These are phyloP conservation scores for Psilocybe tampanensis DNA, from an alignment of 768 basidiomycete genomes.

Conservation along the genomic window DNA sequence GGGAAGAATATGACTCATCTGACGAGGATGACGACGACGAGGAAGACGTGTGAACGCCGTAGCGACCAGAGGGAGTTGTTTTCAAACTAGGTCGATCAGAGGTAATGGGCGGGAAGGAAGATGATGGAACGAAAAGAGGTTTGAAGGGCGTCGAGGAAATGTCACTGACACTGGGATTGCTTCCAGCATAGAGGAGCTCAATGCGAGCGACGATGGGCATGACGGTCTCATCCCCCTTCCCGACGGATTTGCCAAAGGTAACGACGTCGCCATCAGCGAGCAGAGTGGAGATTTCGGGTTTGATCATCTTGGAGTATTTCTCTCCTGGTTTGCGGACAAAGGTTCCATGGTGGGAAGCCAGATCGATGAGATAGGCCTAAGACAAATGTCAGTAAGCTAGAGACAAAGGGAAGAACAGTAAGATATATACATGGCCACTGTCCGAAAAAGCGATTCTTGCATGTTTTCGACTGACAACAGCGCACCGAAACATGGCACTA, in stretches of 20 bases:
- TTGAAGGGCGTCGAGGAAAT: conserved; percentile 22
- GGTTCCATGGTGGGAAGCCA: conserved; percentile 78
- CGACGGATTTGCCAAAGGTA: conserved; percentile 80
- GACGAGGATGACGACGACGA: conserved; percentile 44
- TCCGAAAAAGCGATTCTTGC: conserved; percentile 77
- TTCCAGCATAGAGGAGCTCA: conserved; percentile 47
- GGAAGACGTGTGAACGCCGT: conserved; percentile 56
- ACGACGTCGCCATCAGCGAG: conserved; percentile 70
- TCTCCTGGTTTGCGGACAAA: conserved; percentile 61
- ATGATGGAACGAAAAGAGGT: conserved; percentile 32
- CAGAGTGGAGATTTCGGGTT: conserved; percentile 54
- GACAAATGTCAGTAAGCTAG: conserved; percentile 17
- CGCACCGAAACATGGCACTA: conserved; percentile 70
- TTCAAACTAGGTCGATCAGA: conserved; percentile 17
- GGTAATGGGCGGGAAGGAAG: conserved; percentile 15
- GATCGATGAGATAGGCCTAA: conserved; percentile 72
- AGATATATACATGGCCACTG: conserved; percentile 59
- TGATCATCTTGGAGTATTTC: conserved; percentile 45
- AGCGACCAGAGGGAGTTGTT: conserved; percentile 54
- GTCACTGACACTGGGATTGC: not conserved
- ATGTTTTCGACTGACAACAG: conserved; percentile 79
- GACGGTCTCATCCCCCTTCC: conserved; percentile 60
- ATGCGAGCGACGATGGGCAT: conserved; percentile 64
- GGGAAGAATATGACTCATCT: conserved; percentile 35
- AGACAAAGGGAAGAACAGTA: conserved; percentile 15